Evolutionary conservation across 2,329 filamentous ascomycete genomes (phyloP).

Genomic region (Botryotinia narcissicola): DNA sequence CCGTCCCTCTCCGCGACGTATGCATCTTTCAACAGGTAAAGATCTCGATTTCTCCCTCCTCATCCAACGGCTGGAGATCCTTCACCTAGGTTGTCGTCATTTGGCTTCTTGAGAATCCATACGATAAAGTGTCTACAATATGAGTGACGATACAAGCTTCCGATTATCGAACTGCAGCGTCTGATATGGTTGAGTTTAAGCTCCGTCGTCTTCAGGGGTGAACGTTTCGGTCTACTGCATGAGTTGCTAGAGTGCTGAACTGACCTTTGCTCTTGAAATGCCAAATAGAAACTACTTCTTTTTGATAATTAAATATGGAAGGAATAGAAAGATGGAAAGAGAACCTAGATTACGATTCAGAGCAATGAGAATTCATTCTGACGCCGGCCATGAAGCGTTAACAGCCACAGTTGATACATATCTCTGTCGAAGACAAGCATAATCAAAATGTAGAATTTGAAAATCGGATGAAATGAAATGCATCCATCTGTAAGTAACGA

Average conservation of each 20-base stretch:
- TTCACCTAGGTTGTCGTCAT: not conserved
- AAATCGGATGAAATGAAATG: not conserved
- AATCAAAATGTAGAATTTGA: not conserved
- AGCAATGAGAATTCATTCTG: not conserved
- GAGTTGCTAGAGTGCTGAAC: not conserved
- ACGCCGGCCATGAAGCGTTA: not conserved
- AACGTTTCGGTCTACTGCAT: not conserved
- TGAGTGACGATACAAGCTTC: not conserved
- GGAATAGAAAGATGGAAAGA: not conserved
- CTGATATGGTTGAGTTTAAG: not conserved
- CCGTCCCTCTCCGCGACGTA: not conserved
- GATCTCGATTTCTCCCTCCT: not conserved
- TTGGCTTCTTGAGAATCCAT: not conserved
- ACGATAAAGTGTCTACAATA: not conserved
- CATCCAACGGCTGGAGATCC: not conserved
- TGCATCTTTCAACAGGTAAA: not conserved
- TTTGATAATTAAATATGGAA: not conserved
- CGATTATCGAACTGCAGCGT: not conserved
- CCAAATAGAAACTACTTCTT: not conserved
- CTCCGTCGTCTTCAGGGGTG: not conserved
- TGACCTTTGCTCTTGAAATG: not conserved
- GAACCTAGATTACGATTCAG: not conserved
- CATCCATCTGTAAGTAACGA: not conserved
- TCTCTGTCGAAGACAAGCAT: not conserved
- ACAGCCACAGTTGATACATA: not conserved